These are phyloP conservation scores for Penicillium canescens DNA, from an alignment of 495 filamentous ascomycete genomes.

Conservation along the genomic window DNA sequence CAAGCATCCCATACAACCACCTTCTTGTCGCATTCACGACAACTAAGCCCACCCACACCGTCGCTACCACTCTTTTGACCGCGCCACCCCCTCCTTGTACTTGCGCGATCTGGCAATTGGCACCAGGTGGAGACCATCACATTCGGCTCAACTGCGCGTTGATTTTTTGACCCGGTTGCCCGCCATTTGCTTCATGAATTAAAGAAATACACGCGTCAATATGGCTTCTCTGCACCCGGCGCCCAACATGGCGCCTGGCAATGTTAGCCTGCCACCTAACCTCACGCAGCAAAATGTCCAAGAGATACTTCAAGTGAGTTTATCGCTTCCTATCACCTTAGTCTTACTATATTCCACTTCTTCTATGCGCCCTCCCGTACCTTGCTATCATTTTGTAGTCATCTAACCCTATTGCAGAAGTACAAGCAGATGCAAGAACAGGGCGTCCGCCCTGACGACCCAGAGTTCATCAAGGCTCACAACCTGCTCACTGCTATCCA, in stretches of 20 bases:
- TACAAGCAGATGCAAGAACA: conserved; percentile 78
- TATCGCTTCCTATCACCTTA: conserved; percentile 1
- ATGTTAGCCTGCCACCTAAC: conserved; percentile 54
- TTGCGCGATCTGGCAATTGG: conserved; percentile 26
- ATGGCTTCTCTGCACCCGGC: conserved; percentile 81
- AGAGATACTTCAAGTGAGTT: conserved; percentile 59
- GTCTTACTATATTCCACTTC: background rate
- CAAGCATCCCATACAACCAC: conserved; percentile 32
- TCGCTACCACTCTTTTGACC: conserved; percentile 5
- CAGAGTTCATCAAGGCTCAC: conserved; percentile 75
- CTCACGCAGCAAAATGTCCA: conserved; percentile 62
- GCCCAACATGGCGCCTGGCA: conserved; percentile 62
- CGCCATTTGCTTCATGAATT: conserved; percentile 35
- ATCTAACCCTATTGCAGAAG: conserved; percentile 56
- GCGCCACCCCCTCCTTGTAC: conserved; percentile 6
- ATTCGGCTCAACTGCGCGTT: conserved; percentile 7
- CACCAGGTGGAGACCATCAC: conserved; percentile 22
- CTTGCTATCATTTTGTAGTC: background rate
- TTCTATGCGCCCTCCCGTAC: background rate
- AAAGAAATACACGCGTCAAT: conserved; percentile 34
- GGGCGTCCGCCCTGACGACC: conserved; percentile 71
- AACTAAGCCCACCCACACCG: conserved; percentile 14
- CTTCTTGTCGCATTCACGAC: conserved; percentile 31
- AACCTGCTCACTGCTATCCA: conserved; percentile 66
- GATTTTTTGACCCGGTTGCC: conserved; percentile 21